Percentiles rank a stretch among this genome's conserved stretches.
Conservation (phyloP, 495 filamentous ascomycete species). For the Amphirosellinia nigrospora region DNA sequence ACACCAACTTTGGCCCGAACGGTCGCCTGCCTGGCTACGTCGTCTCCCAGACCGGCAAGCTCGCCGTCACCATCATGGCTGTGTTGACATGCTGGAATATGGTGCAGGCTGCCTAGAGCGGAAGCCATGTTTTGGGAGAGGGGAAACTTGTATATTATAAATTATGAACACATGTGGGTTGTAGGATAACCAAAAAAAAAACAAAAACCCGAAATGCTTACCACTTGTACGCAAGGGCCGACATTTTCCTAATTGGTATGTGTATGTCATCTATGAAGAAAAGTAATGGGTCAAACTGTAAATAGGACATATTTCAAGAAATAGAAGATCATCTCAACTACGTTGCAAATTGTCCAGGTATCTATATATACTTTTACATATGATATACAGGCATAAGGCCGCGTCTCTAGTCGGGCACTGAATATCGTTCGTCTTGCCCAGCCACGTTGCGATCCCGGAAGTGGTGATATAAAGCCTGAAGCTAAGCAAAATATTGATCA, state of each 20-base stretch:
- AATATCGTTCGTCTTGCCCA: neutral
- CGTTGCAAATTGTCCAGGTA: neutral
- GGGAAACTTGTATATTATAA: neutral
- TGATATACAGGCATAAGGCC: neutral
- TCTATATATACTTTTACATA: neutral
- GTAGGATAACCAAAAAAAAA: neutral
- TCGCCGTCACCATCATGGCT: slow-evolving; percentile 42
- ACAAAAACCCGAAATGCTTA: neutral
- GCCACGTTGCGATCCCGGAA: neutral
- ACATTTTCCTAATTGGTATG: neutral
- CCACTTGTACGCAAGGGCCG: neutral
- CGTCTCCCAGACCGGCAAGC: slow-evolving; percentile 30
- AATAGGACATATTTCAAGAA: neutral
- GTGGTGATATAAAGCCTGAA: neutral
- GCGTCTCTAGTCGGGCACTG: neutral
- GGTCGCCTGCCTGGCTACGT: slow-evolving; percentile 40
- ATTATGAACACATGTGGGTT: neutral
- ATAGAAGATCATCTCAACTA: neutral
- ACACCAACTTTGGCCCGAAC: slow-evolving; percentile 49
- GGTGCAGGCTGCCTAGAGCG: slow-evolving; percentile 34
- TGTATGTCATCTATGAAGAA: neutral
- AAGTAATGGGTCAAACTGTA: neutral
- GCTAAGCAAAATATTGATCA: neutral
- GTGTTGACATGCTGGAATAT: slow-evolving; percentile 40
- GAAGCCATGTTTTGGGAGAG: neutral